Evolutionary conservation across 164 flowering plant genomes (phyloP).

Genomic region (Magnolia sinica): DNA sequence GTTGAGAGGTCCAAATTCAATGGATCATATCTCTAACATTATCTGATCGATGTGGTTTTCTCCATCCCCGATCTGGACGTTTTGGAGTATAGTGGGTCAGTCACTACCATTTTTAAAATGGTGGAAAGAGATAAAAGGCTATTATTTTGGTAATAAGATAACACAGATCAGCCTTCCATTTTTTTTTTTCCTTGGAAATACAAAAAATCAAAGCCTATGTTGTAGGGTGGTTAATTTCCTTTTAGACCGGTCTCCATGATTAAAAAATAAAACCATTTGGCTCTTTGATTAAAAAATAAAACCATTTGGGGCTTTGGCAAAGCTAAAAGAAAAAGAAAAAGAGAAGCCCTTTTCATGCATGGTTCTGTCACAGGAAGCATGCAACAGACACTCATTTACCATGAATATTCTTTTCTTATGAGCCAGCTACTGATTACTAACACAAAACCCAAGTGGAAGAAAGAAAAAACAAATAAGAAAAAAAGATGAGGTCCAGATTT

Average conservation of each 20-base stretch:
- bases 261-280: neutral
- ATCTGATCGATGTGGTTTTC: too few species aligned
- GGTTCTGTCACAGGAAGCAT: neutral
- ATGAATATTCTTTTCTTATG: neutral
- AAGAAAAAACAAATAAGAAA: too few species aligned
- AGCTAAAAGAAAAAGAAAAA: neutral
- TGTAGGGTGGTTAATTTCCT: constrained; percentile 9
- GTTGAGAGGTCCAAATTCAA: too few species aligned
- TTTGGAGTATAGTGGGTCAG: too few species aligned
- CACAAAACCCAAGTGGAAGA: too few species aligned
- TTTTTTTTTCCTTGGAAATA: constrained; percentile 16
- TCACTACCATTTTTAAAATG: too few species aligned
- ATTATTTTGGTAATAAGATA: too few species aligned
- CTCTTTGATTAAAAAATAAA: constrained; percentile 2
- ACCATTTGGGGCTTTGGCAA: constrained; percentile 8
- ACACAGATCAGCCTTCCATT: constrained; percentile 15
- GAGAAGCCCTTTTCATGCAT: neutral
- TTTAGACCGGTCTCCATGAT: constrained; percentile 13
- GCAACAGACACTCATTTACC: constrained; percentile 2
- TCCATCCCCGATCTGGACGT: too few species aligned
- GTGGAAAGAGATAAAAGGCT: too few species aligned
- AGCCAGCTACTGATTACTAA: neutral
- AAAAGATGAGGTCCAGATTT: too few species aligned
- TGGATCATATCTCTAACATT: too few species aligned
- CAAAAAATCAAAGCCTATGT: constrained; percentile 15